Evolutionary conservation across 2,329 filamentous ascomycete species (phyloP).

Genomic region (Boeremia exigua): DNA sequence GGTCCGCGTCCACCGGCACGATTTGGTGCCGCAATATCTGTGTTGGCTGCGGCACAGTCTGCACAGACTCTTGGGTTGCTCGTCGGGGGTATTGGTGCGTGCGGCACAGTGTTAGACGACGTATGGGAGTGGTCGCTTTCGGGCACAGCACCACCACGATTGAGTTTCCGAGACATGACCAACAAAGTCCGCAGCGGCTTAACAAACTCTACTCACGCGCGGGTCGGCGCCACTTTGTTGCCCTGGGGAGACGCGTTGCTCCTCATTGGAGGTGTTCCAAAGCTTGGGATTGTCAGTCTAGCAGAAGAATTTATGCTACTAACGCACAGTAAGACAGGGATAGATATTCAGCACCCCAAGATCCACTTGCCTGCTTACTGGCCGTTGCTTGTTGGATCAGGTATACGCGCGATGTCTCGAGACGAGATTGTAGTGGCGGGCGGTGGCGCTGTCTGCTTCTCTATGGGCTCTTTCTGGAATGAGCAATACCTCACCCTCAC

Average conservation of each 20-base stretch:
- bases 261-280: constrained; percentile 60
- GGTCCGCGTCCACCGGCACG: constrained; percentile 54
- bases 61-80: constrained; percentile 65
- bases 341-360: constrained; percentile 27
- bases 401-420: constrained; percentile 56
- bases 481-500: constrained; percentile 33
- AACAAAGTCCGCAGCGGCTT: constrained; percentile 25
- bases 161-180: constrained; percentile 40
- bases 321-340: constrained; percentile 22
- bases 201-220: constrained; percentile 39
- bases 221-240: constrained; percentile 61
- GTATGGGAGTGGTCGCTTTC: constrained; percentile 68
- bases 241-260: constrained; percentile 54
- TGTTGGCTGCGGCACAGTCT: constrained; percentile 38
- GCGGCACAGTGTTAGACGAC: constrained; percentile 68
- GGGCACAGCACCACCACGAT: constrained; percentile 36
- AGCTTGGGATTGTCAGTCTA: constrained; percentile 33
- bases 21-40: constrained; percentile 65
- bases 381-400: constrained; percentile 76
- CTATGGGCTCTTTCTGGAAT: constrained; percentile 88
- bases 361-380: constrained; percentile 49
- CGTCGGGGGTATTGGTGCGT: constrained; percentile 71
- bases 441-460: constrained; percentile 87
- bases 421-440: constrained; percentile 69
- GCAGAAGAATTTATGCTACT: constrained; percentile 39